Evolutionary conservation across 2,329 filamentous ascomycete species (phyloP).

Genomic region (Chaetomiaceae sp.): DNA sequence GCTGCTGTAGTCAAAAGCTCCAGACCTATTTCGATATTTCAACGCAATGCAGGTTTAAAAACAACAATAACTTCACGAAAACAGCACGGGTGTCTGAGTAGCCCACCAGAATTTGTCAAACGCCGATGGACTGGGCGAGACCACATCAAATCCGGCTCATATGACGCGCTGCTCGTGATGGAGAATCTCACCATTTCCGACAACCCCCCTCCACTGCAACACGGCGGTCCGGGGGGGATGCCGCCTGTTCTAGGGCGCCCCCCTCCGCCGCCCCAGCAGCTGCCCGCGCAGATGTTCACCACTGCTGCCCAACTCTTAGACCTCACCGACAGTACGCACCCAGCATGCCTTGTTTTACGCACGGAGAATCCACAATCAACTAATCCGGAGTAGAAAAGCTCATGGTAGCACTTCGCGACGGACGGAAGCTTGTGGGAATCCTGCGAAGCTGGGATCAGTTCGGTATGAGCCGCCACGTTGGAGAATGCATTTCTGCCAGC

Average conservation of each 20-base stretch:
- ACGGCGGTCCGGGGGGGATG: slow-evolving; percentile 21
- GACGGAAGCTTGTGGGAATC: slow-evolving; percentile 88
- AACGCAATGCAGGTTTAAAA: slow-evolving; percentile 5
- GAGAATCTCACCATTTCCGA: slow-evolving; percentile 34
- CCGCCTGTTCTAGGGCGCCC: slow-evolving; percentile 26
- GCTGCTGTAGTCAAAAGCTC: not conserved
- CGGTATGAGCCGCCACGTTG: slow-evolving; percentile 52
- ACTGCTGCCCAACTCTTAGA: slow-evolving; percentile 94
- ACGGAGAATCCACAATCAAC: slow-evolving; percentile 1
- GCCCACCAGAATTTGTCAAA: not conserved
- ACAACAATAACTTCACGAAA: not conserved
- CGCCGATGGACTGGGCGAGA: slow-evolving; percentile 15
- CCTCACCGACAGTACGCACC: slow-evolving; percentile 84
- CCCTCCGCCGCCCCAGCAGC: slow-evolving; percentile 51
- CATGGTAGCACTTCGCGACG: slow-evolving; percentile 84
- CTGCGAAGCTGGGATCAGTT: slow-evolving; percentile 97
- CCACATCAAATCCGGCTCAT: slow-evolving; percentile 11
- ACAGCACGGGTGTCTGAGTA: not conserved
- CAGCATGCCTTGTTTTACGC: not conserved
- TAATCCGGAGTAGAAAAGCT: slow-evolving; percentile 71
- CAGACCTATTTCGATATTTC: not conserved
- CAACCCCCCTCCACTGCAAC: slow-evolving; percentile 22
- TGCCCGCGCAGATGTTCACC: slow-evolving; percentile 96
- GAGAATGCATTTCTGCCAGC: not conserved
- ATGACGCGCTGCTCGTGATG: slow-evolving; percentile 24